Conservation (phyloP, 176 grass and related monocot genomes). For the Triticum timopheevii region DNA sequence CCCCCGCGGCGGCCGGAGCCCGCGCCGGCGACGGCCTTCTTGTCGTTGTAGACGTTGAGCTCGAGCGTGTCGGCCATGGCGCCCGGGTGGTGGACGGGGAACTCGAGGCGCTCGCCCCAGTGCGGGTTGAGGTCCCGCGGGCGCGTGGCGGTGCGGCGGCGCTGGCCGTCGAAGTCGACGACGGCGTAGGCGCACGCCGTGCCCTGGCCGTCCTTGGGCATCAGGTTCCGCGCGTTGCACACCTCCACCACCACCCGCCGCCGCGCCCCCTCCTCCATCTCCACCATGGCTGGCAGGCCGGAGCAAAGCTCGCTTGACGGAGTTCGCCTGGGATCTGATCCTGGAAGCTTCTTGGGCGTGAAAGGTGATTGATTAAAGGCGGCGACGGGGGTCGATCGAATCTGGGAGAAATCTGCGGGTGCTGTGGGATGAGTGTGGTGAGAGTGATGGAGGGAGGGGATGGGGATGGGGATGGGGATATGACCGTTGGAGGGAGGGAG, state of each 20-base stretch:
- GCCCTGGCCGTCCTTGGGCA: slow-evolving; percentile 98
- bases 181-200: slow-evolving; percentile 93
- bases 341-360: slow-evolving; percentile 22
- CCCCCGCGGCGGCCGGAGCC: slow-evolving; percentile 28
- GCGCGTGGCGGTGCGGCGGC: slow-evolving; percentile 79
- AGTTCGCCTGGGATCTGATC: neutral
- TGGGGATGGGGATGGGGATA: slow-evolving; percentile 13
- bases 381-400: neutral
- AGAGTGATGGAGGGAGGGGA: neutral
- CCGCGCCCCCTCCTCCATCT: slow-evolving; percentile 51
- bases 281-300: slow-evolving; percentile 28
- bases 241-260: slow-evolving; percentile 84
- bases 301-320: too few relatives aligned
- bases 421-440: neutral
- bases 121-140: slow-evolving; percentile 86
- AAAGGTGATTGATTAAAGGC: neutral
- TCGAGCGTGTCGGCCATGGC: slow-evolving; percentile 73
- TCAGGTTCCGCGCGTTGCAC: slow-evolving; percentile 89
- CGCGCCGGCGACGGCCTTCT: slow-evolving; percentile 44
- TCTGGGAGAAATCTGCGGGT: slow-evolving; percentile 7
- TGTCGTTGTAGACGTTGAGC: slow-evolving; percentile 99
- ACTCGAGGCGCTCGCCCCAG: slow-evolving; percentile 91
- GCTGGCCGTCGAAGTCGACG: slow-evolving; percentile 99
- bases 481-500: slow-evolving; percentile 33
- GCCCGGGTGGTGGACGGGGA: slow-evolving; percentile 67